Evolutionary conservation across 306 rosid genomes (phyloP).

Genomic region (Cucurbita ficifolia): DNA sequence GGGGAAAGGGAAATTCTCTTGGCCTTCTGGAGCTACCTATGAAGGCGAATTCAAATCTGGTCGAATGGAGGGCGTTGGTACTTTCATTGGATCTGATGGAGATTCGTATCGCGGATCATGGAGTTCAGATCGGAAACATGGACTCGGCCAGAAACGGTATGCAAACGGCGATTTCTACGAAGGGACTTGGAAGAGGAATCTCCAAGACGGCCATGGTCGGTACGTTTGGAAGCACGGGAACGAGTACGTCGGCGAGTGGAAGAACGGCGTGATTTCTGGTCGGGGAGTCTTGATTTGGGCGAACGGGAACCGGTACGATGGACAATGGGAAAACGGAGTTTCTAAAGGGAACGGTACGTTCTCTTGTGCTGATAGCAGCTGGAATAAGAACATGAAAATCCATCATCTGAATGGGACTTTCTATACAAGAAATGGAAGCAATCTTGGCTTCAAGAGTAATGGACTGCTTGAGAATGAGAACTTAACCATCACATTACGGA

Average conservation of each 20-base stretch:
- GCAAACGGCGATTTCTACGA: conserved; percentile 72
- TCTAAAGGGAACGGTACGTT: conserved; percentile 67
- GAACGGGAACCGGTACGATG: conserved; percentile 74
- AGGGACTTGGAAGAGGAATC: conserved; percentile 62
- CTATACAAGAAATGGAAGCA: conserved; percentile 40
- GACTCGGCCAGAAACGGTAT: conserved; percentile 64
- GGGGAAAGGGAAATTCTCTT: conserved; percentile 76
- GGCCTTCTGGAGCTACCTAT: conserved; percentile 92
- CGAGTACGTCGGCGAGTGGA: conserved; percentile 80
- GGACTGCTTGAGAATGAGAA: conserved; percentile 27
- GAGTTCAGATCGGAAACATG: conserved; percentile 64
- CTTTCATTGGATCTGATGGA: conserved; percentile 68
- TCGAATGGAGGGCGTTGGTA: conserved; percentile 75
- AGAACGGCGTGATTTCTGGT: conserved; percentile 62
- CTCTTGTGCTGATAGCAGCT: conserved; percentile 69
- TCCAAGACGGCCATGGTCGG: conserved; percentile 72
- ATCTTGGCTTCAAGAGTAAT: conserved; percentile 9
- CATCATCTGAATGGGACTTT: conserved; percentile 50
- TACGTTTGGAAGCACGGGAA: conserved; percentile 85
- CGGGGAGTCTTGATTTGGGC: conserved; percentile 62
- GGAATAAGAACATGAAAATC: conserved; percentile 56
- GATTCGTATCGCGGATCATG: conserved; percentile 69
- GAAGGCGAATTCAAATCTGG: conserved; percentile 86
- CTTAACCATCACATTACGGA: conserved; percentile 43
- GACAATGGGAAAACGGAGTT: conserved; percentile 78